phyloP scores from a whole-genome alignment of 371 early-diverging fungal genomes.

The Mortierella sp. region DNA sequence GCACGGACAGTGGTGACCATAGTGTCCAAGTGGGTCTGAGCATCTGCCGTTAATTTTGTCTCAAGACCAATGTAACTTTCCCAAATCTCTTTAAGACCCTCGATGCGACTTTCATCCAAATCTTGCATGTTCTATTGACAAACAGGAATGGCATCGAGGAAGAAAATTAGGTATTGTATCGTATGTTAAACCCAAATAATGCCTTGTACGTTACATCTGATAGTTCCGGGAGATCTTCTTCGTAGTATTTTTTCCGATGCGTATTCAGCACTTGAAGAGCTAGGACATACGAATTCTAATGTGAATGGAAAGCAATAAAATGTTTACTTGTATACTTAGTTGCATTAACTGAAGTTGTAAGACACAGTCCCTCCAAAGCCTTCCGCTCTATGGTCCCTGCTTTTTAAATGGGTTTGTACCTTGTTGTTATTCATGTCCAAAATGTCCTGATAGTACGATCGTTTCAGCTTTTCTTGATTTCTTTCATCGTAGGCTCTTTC shows the following conservation, averaged over 20 bases:
- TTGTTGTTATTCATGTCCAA: conserved; percentile 85
- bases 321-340: not conserved
- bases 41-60: conserved; percentile 54
- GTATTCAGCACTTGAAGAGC: conserved; percentile 72
- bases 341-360: no score
- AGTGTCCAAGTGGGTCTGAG: conserved; percentile 59
- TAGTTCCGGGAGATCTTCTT: conserved; percentile 70
- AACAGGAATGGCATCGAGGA: not conserved
- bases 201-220: conserved; percentile 64
- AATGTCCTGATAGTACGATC: conserved; percentile 70
- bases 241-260: conserved; percentile 69
- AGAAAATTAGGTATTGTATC: not conserved
- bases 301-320: not conserved
- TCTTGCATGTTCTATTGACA: conserved; percentile 70
- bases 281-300: conserved; percentile 75
- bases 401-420: conserved; percentile 54
- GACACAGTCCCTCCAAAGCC: no score
- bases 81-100: conserved; percentile 63
- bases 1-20: conserved; percentile 55
- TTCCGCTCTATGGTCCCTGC: not conserved
- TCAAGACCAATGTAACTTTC: conserved; percentile 64
- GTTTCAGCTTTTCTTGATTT: conserved; percentile 62
- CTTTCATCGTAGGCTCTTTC: conserved; percentile 69
- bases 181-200: not conserved
- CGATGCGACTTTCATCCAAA: conserved; percentile 66